Percentiles rank a stretch among this genome's conserved stretches.
Evolutionary conservation across 768 basidiomycete genomes (phyloP).

Genomic region (Mycena sanguinolenta): DNA sequence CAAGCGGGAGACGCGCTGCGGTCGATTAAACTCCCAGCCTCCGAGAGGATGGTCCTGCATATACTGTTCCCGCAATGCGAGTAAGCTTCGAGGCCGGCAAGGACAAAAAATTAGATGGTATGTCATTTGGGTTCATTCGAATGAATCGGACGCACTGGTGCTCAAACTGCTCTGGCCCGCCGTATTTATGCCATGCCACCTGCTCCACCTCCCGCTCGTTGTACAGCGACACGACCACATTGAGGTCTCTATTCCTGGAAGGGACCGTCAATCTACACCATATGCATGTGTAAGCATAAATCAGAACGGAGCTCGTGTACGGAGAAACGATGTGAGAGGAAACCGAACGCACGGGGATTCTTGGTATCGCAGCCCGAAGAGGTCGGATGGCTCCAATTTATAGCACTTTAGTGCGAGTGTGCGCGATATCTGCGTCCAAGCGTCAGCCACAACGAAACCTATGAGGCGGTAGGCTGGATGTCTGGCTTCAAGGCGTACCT

Average conservation of each 20-base stretch:
- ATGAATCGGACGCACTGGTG: constrained; percentile 28
- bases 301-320: no score
- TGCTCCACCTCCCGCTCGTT: constrained; percentile 40
- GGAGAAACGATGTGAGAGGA: no score
- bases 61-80: background rate
- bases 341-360: constrained; percentile 1
- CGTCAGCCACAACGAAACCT: no score
- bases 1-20: background rate
- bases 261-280: background rate
- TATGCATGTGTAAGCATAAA: no score
- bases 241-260: background rate
- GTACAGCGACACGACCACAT: constrained; percentile 18
- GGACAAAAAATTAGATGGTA: no score
- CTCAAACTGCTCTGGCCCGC: constrained; percentile 37
- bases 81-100: background rate
- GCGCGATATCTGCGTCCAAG: constrained; percentile 8
- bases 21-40: background rate
- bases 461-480: no score
- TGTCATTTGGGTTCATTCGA: no score
- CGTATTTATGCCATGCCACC: constrained; percentile 43
- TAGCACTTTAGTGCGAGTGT: constrained; percentile 15
- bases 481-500: no score
- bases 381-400: constrained; percentile 11
- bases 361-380: background rate
- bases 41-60: background rate